Evolutionary conservation across 768 basidiomycete species (phyloP).

Genomic region (Collybia sordida): DNA sequence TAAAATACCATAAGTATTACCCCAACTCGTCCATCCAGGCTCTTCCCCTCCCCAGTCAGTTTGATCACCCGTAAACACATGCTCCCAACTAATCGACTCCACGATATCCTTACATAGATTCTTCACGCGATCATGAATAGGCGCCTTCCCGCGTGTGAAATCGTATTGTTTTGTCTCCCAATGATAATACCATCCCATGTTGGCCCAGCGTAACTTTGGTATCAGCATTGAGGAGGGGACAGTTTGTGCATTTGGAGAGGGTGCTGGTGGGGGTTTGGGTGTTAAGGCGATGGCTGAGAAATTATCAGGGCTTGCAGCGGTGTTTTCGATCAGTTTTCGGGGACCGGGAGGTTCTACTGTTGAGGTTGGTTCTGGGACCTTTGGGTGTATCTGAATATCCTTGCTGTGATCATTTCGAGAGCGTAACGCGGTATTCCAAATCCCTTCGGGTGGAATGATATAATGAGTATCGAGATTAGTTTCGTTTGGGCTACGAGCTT

Average conservation of each 20-base stretch:
- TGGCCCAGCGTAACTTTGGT: conserved; percentile 88
- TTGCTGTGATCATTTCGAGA: conserved; percentile 27
- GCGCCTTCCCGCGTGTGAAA: conserved; percentile 67
- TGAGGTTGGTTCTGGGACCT: conserved; percentile 29
- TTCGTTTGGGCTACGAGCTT: conserved; percentile 79
- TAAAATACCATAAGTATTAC: conserved; percentile 68
- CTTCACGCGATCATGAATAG: conserved; percentile 56
- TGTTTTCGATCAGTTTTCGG: conserved; percentile 70
- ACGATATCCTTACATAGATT: conserved; percentile 66
- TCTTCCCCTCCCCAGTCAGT: conserved; percentile 52
- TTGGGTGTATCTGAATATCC: conserved; percentile 44
- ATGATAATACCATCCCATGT: conserved; percentile 95
- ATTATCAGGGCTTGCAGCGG: conserved; percentile 58
- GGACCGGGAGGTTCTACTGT: conserved; percentile 44
- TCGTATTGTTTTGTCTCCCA: conserved; percentile 97
- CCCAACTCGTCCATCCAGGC: conserved; percentile 74
- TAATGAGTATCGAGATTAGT: conserved; percentile 93
- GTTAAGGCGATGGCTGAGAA: conserved; percentile 50
- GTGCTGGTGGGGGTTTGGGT: conserved; percentile 61
- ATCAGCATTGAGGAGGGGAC: conserved; percentile 55
- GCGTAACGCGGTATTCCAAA: conserved; percentile 68
- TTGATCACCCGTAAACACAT: conserved; percentile 48
- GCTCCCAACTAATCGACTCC: conserved; percentile 62
- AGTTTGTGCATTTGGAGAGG: conserved; percentile 60
- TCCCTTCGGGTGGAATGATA: conserved; percentile 63